Evolutionary conservation across 1,284 basidiomycete species (phyloP).

Genomic region (Malassezia pachydermatis): DNA sequence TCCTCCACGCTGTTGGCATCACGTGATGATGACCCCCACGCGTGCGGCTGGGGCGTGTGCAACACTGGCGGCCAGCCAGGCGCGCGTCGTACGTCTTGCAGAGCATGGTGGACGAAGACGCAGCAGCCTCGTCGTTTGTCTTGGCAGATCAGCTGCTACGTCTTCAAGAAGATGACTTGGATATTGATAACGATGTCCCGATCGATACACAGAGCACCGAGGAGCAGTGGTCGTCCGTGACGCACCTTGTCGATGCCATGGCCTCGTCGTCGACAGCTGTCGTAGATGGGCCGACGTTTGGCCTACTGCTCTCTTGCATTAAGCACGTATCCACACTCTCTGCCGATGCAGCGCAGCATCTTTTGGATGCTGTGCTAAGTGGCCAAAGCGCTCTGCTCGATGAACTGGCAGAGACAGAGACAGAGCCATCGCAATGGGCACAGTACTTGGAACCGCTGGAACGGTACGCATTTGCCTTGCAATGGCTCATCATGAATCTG

Average conservation of each 20-base stretch:
- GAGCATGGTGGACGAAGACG: slow-evolving; percentile 1
- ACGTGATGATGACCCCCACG: not conserved
- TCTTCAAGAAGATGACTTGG: slow-evolving; percentile 36
- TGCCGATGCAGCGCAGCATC: slow-evolving; percentile 28
- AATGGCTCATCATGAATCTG: slow-evolving; percentile 38
- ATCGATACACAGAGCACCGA: slow-evolving; percentile 23
- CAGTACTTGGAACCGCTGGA: slow-evolving; percentile 33
- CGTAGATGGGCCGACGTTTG: slow-evolving; percentile 22
- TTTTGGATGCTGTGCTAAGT: slow-evolving; percentile 34
- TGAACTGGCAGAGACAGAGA: slow-evolving; percentile 20
- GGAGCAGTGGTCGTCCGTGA: slow-evolving; percentile 24
- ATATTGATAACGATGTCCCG: slow-evolving; percentile 32
- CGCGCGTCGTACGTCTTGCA: not conserved
- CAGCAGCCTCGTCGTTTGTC: slow-evolving; percentile 24
- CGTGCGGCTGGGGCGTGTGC: no score
- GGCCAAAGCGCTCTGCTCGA: slow-evolving; percentile 31
- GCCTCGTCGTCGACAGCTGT: slow-evolving; percentile 27
- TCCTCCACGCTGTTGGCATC: slow-evolving; percentile 1
- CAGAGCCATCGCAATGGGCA: slow-evolving; percentile 26
- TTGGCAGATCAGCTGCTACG: slow-evolving; percentile 37
- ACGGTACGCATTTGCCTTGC: slow-evolving; percentile 40
- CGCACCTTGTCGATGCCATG: slow-evolving; percentile 30
- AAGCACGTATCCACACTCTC: slow-evolving; percentile 31
- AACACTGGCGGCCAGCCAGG: no score
- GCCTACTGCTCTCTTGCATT: slow-evolving; percentile 35